Evolutionary conservation across 2,329 filamentous ascomycete genomes (phyloP).

Genomic region (Pseudopyrenochaeta lycopersici): DNA sequence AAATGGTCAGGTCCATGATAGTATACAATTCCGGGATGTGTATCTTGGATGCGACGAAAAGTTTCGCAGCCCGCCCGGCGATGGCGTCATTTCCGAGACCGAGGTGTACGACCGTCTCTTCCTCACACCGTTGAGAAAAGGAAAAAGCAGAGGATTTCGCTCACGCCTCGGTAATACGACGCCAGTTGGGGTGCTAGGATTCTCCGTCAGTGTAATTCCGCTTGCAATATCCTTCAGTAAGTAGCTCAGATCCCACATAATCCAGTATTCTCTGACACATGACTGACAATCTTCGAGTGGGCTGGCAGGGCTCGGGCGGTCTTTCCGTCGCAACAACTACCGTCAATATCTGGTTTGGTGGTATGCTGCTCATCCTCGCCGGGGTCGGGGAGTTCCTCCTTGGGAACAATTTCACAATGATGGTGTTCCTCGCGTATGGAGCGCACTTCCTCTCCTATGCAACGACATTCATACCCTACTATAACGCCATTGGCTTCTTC

Average conservation of each 20-base stretch:
- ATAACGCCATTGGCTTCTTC: slow-evolving; percentile 22
- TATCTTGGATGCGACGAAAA: background rate
- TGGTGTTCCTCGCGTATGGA: slow-evolving; percentile 26
- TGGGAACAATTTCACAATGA: slow-evolving; percentile 25
- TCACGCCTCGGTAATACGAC: slow-evolving; percentile 19
- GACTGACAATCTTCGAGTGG: slow-evolving; percentile 9
- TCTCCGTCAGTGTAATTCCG: slow-evolving; percentile 18
- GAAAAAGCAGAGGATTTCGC: slow-evolving; percentile 9
- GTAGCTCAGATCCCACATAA: background rate
- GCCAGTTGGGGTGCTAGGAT: slow-evolving; percentile 23
- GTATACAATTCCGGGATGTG: background rate
- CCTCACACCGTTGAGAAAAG: background rate
- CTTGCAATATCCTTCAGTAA: slow-evolving; percentile 22
- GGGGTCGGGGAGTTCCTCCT: slow-evolving; percentile 22
- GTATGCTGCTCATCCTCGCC: slow-evolving; percentile 19
- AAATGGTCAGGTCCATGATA: background rate
- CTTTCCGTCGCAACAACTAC: slow-evolving; percentile 17
- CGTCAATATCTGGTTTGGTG: slow-evolving; percentile 22
- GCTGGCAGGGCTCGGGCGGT: slow-evolving; percentile 22
- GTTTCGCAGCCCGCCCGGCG: background rate
- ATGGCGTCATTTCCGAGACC: background rate
- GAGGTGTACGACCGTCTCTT: background rate
- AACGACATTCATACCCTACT: slow-evolving; percentile 22
- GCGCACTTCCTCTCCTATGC: slow-evolving; percentile 23
- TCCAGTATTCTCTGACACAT: slow-evolving; percentile 1